Evolutionary conservation across 1,139 yeast species (phyloP).

Genomic region (Diutina rugosa): DNA sequence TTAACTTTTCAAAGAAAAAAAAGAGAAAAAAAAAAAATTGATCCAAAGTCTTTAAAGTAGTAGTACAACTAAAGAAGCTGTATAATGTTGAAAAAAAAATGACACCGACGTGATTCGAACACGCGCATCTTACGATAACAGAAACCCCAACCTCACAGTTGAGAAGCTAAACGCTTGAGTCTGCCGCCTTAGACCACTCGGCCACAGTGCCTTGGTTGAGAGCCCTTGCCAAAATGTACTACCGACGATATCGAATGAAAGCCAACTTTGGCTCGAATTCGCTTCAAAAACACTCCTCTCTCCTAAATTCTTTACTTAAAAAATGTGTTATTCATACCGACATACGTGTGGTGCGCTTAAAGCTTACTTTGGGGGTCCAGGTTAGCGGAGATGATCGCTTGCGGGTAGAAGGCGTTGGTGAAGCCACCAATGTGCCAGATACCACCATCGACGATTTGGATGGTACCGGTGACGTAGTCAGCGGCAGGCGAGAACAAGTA

Average conservation of each 20-base stretch:
- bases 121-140: not conserved
- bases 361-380: not conserved
- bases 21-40: too few species aligned
- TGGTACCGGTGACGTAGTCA: slow-evolving; percentile 62
- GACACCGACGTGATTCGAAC: not conserved
- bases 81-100: too few species aligned
- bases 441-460: slow-evolving; percentile 82
- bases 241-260: too few species aligned
- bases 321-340: not conserved
- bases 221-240: not conserved
- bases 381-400: not conserved
- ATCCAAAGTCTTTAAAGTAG: not conserved
- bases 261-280: too few species aligned
- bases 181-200: not conserved
- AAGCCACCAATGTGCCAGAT: slow-evolving; percentile 57
- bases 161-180: not conserved
- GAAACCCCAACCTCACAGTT: not conserved
- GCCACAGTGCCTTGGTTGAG: not conserved
- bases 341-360: not conserved
- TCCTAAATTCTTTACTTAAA: too few species aligned
- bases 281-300: too few species aligned
- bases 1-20: too few species aligned
- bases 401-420: slow-evolving; percentile 1
- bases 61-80: too few species aligned
- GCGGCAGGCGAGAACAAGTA: slow-evolving; percentile 79